Evolutionary conservation across 768 basidiomycete species (phyloP).

Genomic region (Boletus rubescentipes): DNA sequence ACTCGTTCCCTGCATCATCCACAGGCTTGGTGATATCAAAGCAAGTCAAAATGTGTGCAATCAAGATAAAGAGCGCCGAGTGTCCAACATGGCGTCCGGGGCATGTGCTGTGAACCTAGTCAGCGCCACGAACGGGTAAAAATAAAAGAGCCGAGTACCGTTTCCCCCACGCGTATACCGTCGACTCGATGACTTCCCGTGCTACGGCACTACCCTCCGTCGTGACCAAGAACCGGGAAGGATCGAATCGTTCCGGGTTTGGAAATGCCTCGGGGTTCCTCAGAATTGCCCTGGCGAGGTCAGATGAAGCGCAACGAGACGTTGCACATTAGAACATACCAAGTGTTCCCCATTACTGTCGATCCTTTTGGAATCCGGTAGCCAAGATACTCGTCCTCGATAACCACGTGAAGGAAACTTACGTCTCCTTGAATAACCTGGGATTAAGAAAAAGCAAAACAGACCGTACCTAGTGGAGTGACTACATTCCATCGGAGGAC

Average conservation of each 20-base stretch:
- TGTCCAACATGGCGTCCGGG: not conserved
- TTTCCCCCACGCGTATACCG: not conserved
- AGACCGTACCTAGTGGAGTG: constrained; percentile 7
- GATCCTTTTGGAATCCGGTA: constrained; percentile 14
- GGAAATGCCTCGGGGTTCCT: constrained; percentile 16
- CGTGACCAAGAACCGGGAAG: constrained; percentile 15
- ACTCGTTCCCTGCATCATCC: not conserved
- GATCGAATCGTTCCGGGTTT: constrained; percentile 20
- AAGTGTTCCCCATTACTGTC: not conserved
- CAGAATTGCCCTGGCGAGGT: constrained; percentile 15
- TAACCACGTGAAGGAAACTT: constrained; percentile 38
- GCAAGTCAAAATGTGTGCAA: not conserved
- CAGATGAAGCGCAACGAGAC: not conserved
- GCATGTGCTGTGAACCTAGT: not conserved
- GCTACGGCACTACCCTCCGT: not conserved
- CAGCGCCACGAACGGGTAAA: not conserved
- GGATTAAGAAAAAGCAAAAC: not conserved
- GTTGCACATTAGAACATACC: constrained; percentile 8
- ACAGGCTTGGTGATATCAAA: not conserved
- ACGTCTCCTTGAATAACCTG: constrained; percentile 1
- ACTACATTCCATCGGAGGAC: constrained; percentile 11
- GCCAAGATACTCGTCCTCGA: constrained; percentile 26
- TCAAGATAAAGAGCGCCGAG: not conserved
- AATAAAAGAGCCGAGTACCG: not conserved
- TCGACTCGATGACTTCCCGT: not conserved